These are phyloP conservation scores for Combretum micranthum DNA, from an alignment of 345 rosid genomes.

Conservation along the genomic window DNA sequence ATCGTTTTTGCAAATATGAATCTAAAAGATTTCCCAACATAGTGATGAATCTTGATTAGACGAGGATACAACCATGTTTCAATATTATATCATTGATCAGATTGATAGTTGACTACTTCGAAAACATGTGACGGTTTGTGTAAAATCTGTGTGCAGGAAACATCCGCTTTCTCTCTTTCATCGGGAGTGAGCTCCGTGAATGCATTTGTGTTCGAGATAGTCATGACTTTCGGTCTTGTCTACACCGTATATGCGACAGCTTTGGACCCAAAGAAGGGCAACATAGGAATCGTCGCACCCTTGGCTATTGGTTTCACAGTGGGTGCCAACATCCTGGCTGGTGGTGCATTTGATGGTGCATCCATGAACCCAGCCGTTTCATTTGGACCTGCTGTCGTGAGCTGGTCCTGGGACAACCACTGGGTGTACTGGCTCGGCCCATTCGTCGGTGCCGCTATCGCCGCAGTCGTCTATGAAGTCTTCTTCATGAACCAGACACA, in stretches of 20 bases:
- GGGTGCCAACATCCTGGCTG: conserved; percentile 27
- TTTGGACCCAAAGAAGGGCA: conserved; percentile 25
- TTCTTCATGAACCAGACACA: conserved; percentile 20
- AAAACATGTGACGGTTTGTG: background rate
- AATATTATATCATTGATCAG: too few relatives aligned
- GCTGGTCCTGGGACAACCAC: conserved; percentile 28
- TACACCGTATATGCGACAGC: conserved; percentile 28
- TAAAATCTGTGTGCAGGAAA: conserved; percentile 5
- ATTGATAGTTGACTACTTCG: too few relatives aligned
- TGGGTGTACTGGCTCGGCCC: conserved; percentile 23
- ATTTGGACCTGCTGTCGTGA: conserved; percentile 29
- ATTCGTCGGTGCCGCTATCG: conserved; percentile 23
- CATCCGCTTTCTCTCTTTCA: conserved; percentile 17
- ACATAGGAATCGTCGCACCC: conserved; percentile 20
- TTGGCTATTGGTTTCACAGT: conserved; percentile 27
- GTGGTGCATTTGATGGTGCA: conserved; percentile 27
- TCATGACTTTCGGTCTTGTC: conserved; percentile 18
- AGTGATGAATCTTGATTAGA: too few relatives aligned
- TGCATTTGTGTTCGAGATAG: conserved; percentile 29
- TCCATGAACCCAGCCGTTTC: conserved; percentile 38
- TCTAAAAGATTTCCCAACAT: too few relatives aligned
- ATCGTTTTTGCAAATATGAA: too few relatives aligned
- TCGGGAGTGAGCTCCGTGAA: conserved; percentile 21
- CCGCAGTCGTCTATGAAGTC: conserved; percentile 21
- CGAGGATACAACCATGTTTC: too few relatives aligned